Evolutionary conservation across 2,329 filamentous ascomycete genomes (phyloP).

Genomic region (Coniochaeta pulveracea): DNA sequence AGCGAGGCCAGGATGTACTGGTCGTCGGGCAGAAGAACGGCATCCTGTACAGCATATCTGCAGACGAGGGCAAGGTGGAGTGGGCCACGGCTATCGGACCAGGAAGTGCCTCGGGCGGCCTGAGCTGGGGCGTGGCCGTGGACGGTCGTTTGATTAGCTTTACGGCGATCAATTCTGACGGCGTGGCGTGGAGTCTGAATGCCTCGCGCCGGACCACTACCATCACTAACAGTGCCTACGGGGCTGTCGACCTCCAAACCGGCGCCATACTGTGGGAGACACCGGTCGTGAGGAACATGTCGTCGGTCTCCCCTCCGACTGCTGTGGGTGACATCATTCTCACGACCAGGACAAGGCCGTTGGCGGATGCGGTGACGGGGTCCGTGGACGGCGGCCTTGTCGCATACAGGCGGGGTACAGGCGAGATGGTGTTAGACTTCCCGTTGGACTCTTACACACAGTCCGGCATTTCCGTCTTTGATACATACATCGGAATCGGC

Average conservation of each 20-base stretch:
- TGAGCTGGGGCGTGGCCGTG: conserved; percentile 20
- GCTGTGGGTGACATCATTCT: conserved; percentile 10
- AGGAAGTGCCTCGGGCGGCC: conserved; percentile 12
- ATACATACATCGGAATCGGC: conserved; percentile 9
- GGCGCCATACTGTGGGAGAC: conserved; percentile 10
- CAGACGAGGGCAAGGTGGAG: conserved; percentile 12
- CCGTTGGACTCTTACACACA: conserved; percentile 5
- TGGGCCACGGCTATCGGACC: conserved; percentile 16
- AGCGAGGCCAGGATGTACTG: conserved; percentile 13
- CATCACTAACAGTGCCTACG: conserved; percentile 8
- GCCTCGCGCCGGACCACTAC: conserved; percentile 4
- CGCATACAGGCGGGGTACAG: conserved; percentile 4
- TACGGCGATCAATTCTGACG: conserved; percentile 13
- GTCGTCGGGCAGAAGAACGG: conserved; percentile 21
- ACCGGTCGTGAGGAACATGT: conserved; percentile 4
- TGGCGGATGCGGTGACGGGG: background rate
- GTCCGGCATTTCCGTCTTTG: conserved; percentile 7
- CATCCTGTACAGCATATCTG: conserved; percentile 15
- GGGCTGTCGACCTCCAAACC: conserved; percentile 7
- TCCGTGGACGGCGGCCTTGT: background rate
- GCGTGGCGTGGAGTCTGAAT: conserved; percentile 4
- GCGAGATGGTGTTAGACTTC: conserved; percentile 5
- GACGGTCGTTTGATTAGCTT: conserved; percentile 18
- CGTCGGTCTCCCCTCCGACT: conserved; percentile 6
- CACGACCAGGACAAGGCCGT: conserved; percentile 3